These are phyloP conservation scores for Thraustochytrium sp. DNA, from an alignment of 352 stramenopile species.

Conservation along the genomic window DNA sequence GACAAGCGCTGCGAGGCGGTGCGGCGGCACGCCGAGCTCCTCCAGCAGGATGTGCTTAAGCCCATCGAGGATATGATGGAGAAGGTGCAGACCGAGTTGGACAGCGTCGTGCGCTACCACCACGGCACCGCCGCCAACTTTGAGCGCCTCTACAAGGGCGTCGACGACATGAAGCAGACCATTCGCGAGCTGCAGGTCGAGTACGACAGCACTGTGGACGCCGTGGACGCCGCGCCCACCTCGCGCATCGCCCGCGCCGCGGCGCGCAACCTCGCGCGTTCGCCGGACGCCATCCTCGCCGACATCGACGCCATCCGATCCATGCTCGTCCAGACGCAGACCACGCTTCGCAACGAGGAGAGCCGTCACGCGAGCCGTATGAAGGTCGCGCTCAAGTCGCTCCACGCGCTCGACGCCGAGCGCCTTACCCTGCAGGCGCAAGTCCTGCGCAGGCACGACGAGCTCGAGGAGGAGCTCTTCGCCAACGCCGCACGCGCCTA, in stretches of 20 bases:
- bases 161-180: slow-evolving; percentile 20
- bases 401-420: slow-evolving; percentile 21
- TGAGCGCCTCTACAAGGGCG: slow-evolving; percentile 33
- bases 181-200: slow-evolving; percentile 37
- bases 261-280: not conserved
- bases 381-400: slow-evolving; percentile 10
- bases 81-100: not conserved
- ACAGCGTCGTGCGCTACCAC: slow-evolving; percentile 12
- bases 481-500: not conserved
- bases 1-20: not conserved
- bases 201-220: not conserved
- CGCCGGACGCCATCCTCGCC: not conserved
- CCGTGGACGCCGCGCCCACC: not conserved
- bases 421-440: not conserved
- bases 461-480: slow-evolving; percentile 12
- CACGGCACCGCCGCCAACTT: not conserved
- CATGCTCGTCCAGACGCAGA: not conserved
- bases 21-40: not conserved
- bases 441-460: not conserved
- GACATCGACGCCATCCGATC: not conserved
- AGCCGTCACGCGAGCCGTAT: slow-evolving; percentile 1
- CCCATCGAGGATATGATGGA: not conserved
- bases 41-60: not conserved
- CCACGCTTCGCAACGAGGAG: slow-evolving; percentile 5
- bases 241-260: not conserved